Conservation (phyloP, 176 grass and related monocot species). For the Bothriochloa decipiens region DNA sequence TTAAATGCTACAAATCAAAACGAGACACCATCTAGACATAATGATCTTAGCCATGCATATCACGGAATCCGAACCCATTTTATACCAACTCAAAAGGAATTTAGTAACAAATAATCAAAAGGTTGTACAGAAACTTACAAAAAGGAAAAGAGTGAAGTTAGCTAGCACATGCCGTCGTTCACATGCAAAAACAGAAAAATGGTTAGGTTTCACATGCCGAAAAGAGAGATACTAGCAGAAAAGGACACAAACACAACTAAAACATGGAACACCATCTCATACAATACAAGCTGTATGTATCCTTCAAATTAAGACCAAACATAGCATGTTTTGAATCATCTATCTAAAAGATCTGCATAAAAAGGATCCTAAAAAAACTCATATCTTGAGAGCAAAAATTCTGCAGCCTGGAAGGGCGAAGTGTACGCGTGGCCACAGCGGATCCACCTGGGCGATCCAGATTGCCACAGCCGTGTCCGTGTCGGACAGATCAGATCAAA, state of each 20-base stretch:
- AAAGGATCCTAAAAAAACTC: not conserved
- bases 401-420: too few species aligned
- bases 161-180: too few species aligned
- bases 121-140: too few species aligned
- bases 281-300: not conserved
- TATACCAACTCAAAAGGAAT: too few species aligned
- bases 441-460: slow-evolving; percentile 34
- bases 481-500: not conserved
- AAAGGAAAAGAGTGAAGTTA: too few species aligned
- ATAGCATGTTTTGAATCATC: not conserved
- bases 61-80: too few species aligned
- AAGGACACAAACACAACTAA: not conserved
- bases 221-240: not conserved
- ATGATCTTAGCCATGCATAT: too few species aligned
- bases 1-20: too few species aligned
- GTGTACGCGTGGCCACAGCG: slow-evolving; percentile 12
- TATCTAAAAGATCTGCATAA: too few species aligned
- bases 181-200: not conserved
- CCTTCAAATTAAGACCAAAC: not conserved
- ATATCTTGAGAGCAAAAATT: too few species aligned
- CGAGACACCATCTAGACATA: too few species aligned
- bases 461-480: not conserved
- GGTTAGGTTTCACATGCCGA: not conserved
- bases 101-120: too few species aligned
- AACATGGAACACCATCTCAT: not conserved